Evolutionary conservation across 441 rosid genomes (phyloP).

Genomic region (Sinapis alba): DNA sequence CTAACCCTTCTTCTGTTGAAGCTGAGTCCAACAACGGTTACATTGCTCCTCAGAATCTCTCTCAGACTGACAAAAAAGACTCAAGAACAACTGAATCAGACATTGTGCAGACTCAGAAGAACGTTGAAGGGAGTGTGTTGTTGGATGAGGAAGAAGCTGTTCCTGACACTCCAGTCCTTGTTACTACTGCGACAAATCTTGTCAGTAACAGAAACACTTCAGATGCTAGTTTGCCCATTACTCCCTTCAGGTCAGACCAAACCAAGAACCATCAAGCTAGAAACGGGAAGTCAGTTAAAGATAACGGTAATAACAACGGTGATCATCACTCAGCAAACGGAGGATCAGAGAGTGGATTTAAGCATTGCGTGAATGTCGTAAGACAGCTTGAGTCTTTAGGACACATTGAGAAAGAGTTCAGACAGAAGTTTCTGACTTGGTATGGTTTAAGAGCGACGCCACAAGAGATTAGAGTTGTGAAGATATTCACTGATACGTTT

Average conservation of each 20-base stretch:
- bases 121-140: conserved; percentile 41
- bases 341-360: conserved; percentile 65
- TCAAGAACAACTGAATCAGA: conserved; percentile 13
- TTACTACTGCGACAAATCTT: conserved; percentile 29
- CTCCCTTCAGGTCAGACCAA: conserved; percentile 75
- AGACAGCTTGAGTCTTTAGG: conserved; percentile 91
- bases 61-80: conserved; percentile 1
- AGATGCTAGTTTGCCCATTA: conserved; percentile 75
- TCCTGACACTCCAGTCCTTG: conserved; percentile 19
- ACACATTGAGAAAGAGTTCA: conserved; percentile 77
- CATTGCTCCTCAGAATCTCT: conserved; percentile 22
- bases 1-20: conserved; percentile 91
- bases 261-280: conserved; percentile 52
- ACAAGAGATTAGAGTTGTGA: conserved; percentile 81
- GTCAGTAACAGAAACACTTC: conserved; percentile 14
- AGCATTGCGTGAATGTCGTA: conserved; percentile 80
- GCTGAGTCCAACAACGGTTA: conserved; percentile 74
- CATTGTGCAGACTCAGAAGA: conserved; percentile 34
- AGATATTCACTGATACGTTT: conserved; percentile 78
- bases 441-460: conserved; percentile 84
- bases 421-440: conserved; percentile 98
- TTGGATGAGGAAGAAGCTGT: conserved; percentile 27
- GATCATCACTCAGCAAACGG: conserved; percentile 61
- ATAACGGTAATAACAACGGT: conserved; percentile 61
- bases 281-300: conserved; percentile 48